Conservation (phyloP, 345 rosid genomes). For the Hirschfeldia incana region DNA sequence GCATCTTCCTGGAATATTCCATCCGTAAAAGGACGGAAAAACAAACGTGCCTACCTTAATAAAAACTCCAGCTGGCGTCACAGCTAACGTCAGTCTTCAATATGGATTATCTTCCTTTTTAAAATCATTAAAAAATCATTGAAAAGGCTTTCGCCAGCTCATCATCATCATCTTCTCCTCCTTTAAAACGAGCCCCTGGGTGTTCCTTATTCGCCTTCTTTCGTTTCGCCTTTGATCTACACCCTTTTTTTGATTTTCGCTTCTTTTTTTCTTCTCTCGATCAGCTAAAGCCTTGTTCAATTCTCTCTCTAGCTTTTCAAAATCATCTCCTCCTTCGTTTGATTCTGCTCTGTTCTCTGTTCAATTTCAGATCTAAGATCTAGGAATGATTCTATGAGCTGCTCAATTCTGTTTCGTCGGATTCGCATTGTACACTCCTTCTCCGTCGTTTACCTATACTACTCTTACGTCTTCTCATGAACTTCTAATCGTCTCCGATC, state of each 20-base stretch:
- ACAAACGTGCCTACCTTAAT: conserved; percentile 22
- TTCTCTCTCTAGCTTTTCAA: background rate
- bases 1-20: conserved; percentile 37
- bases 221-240: conserved; percentile 15
- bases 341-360: conserved; percentile 17
- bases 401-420: conserved; percentile 60
- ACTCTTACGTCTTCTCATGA: conserved; percentile 86
- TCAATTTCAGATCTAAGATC: conserved; percentile 33
- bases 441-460: conserved; percentile 90
- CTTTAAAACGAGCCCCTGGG: conserved; percentile 27
- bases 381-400: conserved; percentile 60
- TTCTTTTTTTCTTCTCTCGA: background rate
- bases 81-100: conserved; percentile 13
- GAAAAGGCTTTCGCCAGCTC: conserved; percentile 25
- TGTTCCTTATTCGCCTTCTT: conserved; percentile 30
- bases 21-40: conserved; percentile 17
- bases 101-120: conserved; percentile 13
- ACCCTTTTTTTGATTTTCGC: background rate
- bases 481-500: conserved; percentile 25
- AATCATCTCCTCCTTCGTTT: background rate
- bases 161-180: conserved; percentile 6
- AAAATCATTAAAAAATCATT: background rate
- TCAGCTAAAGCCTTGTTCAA: conserved; percentile 37
- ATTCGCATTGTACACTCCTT: conserved; percentile 81
- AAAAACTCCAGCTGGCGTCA: conserved; percentile 29